These are phyloP conservation scores for Phytophthora agathidicida DNA, from an alignment of 352 stramenopile species.

Conservation along the genomic window DNA sequence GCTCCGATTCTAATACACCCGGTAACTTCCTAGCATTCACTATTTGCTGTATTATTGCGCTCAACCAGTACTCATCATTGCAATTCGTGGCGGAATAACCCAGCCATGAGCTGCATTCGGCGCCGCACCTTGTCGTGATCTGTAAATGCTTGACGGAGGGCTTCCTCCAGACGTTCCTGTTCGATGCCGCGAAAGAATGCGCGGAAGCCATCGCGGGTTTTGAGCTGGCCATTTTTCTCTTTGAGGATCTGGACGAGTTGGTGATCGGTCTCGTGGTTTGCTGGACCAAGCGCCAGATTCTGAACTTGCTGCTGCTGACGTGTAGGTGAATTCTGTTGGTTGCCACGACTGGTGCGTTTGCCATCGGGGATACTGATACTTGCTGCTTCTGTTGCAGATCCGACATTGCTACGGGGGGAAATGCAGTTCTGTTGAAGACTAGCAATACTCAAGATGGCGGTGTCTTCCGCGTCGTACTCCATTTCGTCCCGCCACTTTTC, in stretches of 20 bases:
- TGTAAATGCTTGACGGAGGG: conserved; percentile 57
- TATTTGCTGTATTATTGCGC: conserved; percentile 15
- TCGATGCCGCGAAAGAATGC: conserved; percentile 71
- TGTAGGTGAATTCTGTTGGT: conserved; percentile 27
- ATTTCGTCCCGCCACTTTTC: conserved; percentile 77
- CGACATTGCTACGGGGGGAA: conserved; percentile 13
- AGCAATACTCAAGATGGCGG: conserved; percentile 17
- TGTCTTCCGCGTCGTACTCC: conserved; percentile 45
- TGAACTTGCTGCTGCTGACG: conserved; percentile 2
- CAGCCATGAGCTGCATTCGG: conserved; percentile 74
- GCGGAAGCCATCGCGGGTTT: conserved; percentile 78
- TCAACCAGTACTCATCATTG: conserved; percentile 5
- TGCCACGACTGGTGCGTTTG: not conserved
- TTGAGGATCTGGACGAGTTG: conserved; percentile 58
- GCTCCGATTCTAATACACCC: conserved; percentile 26
- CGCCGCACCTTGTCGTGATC: conserved; percentile 62
- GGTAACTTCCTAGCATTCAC: conserved; percentile 3
- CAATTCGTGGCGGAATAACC: conserved; percentile 47
- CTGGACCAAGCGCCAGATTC: conserved; percentile 34
- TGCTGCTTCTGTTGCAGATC: not conserved
- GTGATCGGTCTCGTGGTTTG: conserved; percentile 49
- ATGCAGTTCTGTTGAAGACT: conserved; percentile 38
- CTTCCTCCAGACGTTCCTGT: conserved; percentile 43
- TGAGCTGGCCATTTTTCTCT: conserved; percentile 62
- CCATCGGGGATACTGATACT: not conserved